phyloP scores from a whole-genome alignment of 345 rosid species.

The Citrus reticulata region DNA sequence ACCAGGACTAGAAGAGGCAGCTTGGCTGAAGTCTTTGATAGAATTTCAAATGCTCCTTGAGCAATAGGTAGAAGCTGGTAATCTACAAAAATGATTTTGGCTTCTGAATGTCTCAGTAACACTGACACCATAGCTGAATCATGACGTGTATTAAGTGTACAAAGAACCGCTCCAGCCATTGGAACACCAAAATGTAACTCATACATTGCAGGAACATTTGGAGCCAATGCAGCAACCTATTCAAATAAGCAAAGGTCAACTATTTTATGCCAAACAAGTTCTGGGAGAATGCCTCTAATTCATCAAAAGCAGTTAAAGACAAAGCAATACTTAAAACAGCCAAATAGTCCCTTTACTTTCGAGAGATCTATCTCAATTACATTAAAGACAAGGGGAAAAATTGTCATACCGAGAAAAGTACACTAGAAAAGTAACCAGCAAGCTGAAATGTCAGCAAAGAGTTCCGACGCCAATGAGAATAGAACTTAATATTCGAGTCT shows the following conservation, averaged over 20 bases:
- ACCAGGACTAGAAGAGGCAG: slow-evolving; percentile 43
- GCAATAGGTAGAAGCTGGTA: slow-evolving; percentile 38
- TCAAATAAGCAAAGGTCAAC: slow-evolving; percentile 5
- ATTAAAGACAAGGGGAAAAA: neutral
- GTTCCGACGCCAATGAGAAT: neutral
- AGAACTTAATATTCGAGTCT: neutral
- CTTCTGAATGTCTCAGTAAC: slow-evolving; percentile 51
- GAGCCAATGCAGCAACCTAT: slow-evolving; percentile 58
- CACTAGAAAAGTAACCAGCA: neutral
- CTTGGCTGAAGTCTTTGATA: slow-evolving; percentile 30
- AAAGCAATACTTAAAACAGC: neutral
- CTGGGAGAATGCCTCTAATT: neutral
- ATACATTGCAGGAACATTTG: slow-evolving; percentile 59
- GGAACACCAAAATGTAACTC: slow-evolving; percentile 71
- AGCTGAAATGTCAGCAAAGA: neutral
- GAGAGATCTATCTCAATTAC: neutral
- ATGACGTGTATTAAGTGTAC: slow-evolving; percentile 54
- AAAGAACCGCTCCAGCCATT: slow-evolving; percentile 61
- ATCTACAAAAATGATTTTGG: slow-evolving; percentile 51
- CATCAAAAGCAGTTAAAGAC: neutral
- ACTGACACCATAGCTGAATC: slow-evolving; percentile 45
- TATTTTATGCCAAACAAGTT: neutral
- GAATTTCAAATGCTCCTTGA: slow-evolving; percentile 44
- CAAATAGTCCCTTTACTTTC: neutral
- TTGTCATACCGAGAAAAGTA: neutral